phyloP scores from a whole-genome alignment of 495 filamentous ascomycete genomes.

The Astrocystis sublimbata region DNA sequence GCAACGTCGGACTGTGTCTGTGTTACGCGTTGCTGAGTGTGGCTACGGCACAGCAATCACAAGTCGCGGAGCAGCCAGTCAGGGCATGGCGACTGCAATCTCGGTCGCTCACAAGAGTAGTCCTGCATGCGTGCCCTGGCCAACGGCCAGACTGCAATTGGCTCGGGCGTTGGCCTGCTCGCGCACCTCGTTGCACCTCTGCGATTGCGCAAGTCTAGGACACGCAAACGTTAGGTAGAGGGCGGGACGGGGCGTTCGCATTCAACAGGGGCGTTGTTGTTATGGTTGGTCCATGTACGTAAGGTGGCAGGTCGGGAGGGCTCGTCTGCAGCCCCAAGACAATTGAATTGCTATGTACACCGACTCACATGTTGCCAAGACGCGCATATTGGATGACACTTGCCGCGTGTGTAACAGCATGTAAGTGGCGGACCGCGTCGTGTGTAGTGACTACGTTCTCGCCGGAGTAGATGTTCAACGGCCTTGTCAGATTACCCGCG shows the following conservation, averaged over 20 bases:
- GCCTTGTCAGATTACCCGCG: neutral
- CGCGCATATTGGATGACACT: neutral
- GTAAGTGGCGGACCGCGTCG: neutral
- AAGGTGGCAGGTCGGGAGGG: no score
- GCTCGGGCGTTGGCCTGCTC: constrained; percentile 1
- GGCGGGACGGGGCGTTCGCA: neutral
- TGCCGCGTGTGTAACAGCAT: neutral
- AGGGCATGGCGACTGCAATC: neutral
- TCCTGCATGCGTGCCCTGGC: neutral
- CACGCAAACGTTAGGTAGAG: neutral
- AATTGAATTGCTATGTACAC: constrained; percentile 13
- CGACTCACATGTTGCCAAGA: neutral
- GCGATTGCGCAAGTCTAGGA: neutral
- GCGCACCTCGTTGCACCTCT: neutral
- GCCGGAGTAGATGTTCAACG: neutral
- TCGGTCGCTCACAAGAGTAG: neutral
- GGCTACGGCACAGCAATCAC: constrained; percentile 13
- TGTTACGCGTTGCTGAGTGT: constrained; percentile 2
- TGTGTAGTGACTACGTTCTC: neutral
- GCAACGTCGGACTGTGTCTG: constrained; percentile 1
- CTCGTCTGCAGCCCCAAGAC: constrained; percentile 6
- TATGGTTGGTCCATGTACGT: constrained; percentile 12
- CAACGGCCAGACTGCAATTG: constrained; percentile 8
- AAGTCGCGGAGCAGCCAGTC: neutral
- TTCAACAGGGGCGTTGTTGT: neutral